Base-by-base conservation (phyloP, 495 filamentous ascomycete species). In the Penicillium angulare region DNA sequence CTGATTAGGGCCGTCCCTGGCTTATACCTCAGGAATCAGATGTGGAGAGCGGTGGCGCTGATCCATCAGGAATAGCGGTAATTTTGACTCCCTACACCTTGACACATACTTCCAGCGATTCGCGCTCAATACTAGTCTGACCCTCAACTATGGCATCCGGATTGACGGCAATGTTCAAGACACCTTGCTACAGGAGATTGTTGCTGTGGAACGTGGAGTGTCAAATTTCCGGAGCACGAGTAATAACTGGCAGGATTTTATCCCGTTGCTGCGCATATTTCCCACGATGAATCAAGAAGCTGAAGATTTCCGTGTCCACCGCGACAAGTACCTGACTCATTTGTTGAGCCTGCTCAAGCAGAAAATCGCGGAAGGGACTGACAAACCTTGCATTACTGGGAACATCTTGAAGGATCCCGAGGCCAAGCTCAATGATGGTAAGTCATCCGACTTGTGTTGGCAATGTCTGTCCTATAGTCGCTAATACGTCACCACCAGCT, bases 111-210 rank as follows among this genome's bases (percentile, higher is more conserved):
- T 78, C 26, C 74, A 78, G 49, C 67, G 76, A 5, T 75, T 72
- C 47, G 76, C 76, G 3, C 62, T 81, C 12, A 81, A 79, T 47
- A 78, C 74, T 0, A 78, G 71, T 0, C 49, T 81, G 20, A 81
- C 76, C 0, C 65, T 80, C 7, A 79, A 75, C 63, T 81, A 79
- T 40, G 78, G 78, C 1, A 76, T 79, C 27, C 74, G 77, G n/a
- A 79, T 81, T 70, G 76, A 78, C 35, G 68, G 59, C 5, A n/a
- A n/a, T n/a, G 71, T 78, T 1, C 74, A 74, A 49, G 77, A 79
- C 42, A 68, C 68, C 0, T 63, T 79, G 0, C 55, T 81, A 1
- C 68, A 70, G 6, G 76, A 81, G 57, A 78, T 81, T 23, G 68
- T 78, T 0, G 49, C 77, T 32, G 77, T 79, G 8, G 77, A 75